Percentiles rank a stretch among this genome's conserved stretches.
Evolutionary conservation across 2,329 filamentous ascomycete species (phyloP).

Genomic region (Xylaria sp.): DNA sequence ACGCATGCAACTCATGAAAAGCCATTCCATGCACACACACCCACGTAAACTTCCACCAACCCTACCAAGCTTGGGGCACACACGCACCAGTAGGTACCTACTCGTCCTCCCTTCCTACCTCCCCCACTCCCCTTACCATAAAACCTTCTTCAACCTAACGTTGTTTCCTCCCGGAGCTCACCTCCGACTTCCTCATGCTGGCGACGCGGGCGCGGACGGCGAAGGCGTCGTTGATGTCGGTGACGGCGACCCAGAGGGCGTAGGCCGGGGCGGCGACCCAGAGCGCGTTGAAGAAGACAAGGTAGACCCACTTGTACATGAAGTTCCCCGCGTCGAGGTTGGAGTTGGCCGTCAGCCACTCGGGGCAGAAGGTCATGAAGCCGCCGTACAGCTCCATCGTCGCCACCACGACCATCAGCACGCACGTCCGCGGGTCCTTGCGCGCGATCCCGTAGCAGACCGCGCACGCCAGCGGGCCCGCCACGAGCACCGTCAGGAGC

Average conservation of each 20-base stretch:
- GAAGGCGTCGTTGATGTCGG: slow-evolving; percentile 60
- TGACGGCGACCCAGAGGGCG: slow-evolving; percentile 56
- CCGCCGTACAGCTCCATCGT: slow-evolving; percentile 70
- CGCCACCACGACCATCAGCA: slow-evolving; percentile 67
- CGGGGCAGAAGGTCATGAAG: slow-evolving; percentile 72
- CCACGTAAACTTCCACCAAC: too few species aligned
- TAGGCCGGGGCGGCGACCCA: slow-evolving; percentile 69
- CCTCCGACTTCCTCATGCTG: too few species aligned
- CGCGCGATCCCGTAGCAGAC: slow-evolving; percentile 64
- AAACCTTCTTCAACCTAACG: too few species aligned
- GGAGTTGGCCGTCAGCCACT: slow-evolving; percentile 65
- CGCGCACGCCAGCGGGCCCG: slow-evolving; percentile 61
- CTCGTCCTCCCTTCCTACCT: too few species aligned
- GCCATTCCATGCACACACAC: too few species aligned
- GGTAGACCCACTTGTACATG: slow-evolving; percentile 69
- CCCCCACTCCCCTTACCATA: too few species aligned
- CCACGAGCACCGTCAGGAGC: slow-evolving; percentile 65
- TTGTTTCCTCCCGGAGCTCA: too few species aligned
- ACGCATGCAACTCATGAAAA: too few species aligned
- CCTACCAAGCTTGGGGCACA: too few species aligned
- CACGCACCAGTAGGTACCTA: too few species aligned
- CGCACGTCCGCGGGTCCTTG: slow-evolving; percentile 56
- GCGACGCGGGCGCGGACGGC: too few species aligned
- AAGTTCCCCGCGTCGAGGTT: slow-evolving; percentile 68
- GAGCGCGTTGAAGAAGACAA: slow-evolving; percentile 69